Base-by-base conservation (phyloP, 768 basidiomycete genomes). In the Erythrobasidium yunnanense region DNA sequence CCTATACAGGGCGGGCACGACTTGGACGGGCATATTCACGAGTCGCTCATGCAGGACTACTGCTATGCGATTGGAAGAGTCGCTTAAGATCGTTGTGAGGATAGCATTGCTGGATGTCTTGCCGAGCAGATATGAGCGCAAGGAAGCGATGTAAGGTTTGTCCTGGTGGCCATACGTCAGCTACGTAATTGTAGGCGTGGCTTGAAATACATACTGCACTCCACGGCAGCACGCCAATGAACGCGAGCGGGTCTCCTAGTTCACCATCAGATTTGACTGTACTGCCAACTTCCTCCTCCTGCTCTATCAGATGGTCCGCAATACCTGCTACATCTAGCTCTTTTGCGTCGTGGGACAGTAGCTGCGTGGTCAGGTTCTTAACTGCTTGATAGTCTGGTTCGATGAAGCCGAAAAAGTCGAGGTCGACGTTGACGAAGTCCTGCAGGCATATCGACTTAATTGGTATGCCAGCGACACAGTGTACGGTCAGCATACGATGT, bases 11-110 rank as follows among this genome's bases (percentile, higher is more conserved):
- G 90, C 91, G 4, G 90, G 87, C 7, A 92, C 81, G 34, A 91
- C 83, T 71, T 96, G 89, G 15, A 90, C 86, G 0, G 93, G 93
- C 85, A 99, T 92, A 75, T 97, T 99, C 70, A 95, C 81, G 55
- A 97, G 79, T 0, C 93, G 81, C 75, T 95, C 90, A 69, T 85
- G 87, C 69, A 99, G 79, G 7, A 96, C 80, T 18, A 95, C 80
- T 1, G 89, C 93, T 50, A 93, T 17, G 79, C 78, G 78, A 76
- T 34, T 70, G 79, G 75, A 18, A 70, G 54, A 1, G 67, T 66
- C 50, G 33, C 29, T 25, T 13, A 51, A 35, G 15, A 38, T 58
- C 27, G 71, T 51, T 2, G 38, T 8, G 5, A 63, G 33, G 17
- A 17, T 27, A n/a, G 60, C 25, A 11, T 29, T 32, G 22, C 30